phyloP scores from a whole-genome alignment of 768 basidiomycete species.

The Pisolithus sp. region DNA sequence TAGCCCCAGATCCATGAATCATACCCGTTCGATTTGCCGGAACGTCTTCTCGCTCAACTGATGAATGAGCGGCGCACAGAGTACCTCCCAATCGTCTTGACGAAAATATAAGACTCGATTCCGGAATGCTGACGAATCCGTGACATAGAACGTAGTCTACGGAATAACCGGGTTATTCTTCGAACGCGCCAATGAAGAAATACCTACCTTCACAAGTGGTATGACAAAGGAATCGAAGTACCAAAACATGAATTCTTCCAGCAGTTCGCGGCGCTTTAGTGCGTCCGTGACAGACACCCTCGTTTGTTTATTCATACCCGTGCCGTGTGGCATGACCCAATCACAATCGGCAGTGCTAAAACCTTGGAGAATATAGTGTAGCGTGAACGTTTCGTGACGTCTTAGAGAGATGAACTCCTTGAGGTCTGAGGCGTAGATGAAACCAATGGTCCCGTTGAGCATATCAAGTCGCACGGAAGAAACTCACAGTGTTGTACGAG shows the following conservation, averaged over 20 bases:
- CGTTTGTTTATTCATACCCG: conserved; percentile 31
- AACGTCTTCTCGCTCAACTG: conserved; percentile 70
- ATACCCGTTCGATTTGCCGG: conserved; percentile 59
- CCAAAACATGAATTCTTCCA: conserved; percentile 93
- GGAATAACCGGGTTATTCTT: background rate
- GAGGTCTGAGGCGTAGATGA: conserved; percentile 44
- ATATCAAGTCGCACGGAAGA: background rate
- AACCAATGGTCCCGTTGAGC: background rate
- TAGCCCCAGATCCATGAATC: background rate
- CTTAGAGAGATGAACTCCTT: conserved; percentile 67
- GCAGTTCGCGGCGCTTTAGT: conserved; percentile 68
- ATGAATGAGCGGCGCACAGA: conserved; percentile 77
- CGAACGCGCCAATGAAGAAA: background rate
- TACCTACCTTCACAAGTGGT: conserved; percentile 58
- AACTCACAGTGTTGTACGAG: conserved; percentile 50
- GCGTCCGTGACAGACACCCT: conserved; percentile 61
- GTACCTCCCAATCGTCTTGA: conserved; percentile 86
- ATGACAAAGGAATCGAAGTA: conserved; percentile 83
- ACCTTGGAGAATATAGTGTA: conserved; percentile 74
- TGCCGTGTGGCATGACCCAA: conserved; percentile 59
- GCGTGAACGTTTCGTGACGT: conserved; percentile 72
- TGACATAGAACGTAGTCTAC: conserved; percentile 90
- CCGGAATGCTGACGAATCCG: conserved; percentile 81
- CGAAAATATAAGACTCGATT: conserved; percentile 86
- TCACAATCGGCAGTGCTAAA: conserved; percentile 70